These are phyloP conservation scores for Ascochyta clinopodiicola DNA, from an alignment of 2,329 filamentous ascomycete genomes.

Conservation along the genomic window DNA sequence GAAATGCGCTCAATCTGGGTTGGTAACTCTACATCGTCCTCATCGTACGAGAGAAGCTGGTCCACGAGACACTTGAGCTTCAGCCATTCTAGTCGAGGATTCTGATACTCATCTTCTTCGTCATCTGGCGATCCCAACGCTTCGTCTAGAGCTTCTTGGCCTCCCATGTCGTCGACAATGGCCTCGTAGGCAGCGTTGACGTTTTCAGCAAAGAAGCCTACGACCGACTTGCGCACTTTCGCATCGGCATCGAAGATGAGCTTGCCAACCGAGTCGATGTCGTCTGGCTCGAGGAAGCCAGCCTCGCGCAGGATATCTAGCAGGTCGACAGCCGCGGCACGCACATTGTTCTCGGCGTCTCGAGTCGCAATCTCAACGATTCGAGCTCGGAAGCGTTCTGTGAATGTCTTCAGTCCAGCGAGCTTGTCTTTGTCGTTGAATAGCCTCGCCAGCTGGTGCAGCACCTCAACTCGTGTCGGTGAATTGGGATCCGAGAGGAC, in stretches of 20 bases:
- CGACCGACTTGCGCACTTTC: constrained; percentile 85
- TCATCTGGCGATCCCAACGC: constrained; percentile 73
- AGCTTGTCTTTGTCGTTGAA: constrained; percentile 83
- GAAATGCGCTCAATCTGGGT: constrained; percentile 55
- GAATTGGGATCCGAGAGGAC: constrained; percentile 83
- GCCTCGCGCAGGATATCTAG: constrained; percentile 82
- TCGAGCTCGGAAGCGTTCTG: constrained; percentile 85
- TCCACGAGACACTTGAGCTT: constrained; percentile 90
- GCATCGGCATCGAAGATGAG: constrained; percentile 88
- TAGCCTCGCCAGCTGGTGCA: constrained; percentile 80
- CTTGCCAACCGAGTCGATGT: constrained; percentile 86
- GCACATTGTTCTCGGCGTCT: constrained; percentile 81
- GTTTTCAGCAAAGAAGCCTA: constrained; percentile 87
- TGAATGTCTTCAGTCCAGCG: constrained; percentile 81
- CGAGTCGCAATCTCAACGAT: constrained; percentile 91
- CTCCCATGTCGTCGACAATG: constrained; percentile 83
- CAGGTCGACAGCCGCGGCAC: constrained; percentile 79
- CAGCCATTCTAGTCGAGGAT: constrained; percentile 83
- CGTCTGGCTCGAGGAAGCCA: constrained; percentile 86
- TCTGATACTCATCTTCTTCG: constrained; percentile 75
- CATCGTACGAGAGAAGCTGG: constrained; percentile 80
- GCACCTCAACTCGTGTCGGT: constrained; percentile 79
- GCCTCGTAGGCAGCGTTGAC: constrained; percentile 81
- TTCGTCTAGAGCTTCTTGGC: constrained; percentile 78
- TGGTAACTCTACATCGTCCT: constrained; percentile 65